Base-by-base conservation (phyloP, 768 basidiomycete genomes). In the Xanthoconium stramineum region DNA sequence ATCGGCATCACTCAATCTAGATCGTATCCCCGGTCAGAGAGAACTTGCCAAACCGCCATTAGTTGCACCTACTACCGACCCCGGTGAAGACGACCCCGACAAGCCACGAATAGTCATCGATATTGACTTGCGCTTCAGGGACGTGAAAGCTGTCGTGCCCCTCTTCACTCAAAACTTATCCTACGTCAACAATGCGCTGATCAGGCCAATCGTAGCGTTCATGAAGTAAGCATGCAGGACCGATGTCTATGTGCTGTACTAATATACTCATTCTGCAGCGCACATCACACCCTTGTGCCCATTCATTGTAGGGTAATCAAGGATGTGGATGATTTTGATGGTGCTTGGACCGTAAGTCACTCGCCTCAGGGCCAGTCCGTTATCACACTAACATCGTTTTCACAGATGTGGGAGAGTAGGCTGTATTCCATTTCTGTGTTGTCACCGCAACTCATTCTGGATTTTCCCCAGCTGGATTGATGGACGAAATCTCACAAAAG, bases 171-270 rank as follows among this genome's bases (percentile, higher is more conserved):
- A 79, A 44, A 91, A 97, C 66, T 69, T 99, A 55, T 91, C 91
- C 43, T 92, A 96, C 65, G 88, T 91, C 58, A 97, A 96, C 65
- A 91, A 87, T 65, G 97, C 97, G 20, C 75, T 98, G 28, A 88
- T 97, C 46, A 72, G 97, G 63, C 95, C 97, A 5, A 98, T 99
- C 59, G 97, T 98, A 15, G 96, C 94, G 1, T 99, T 99, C 69
- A 95, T 98, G 86, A 97, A 97, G 94, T 95, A 64, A 57, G 87
- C 78, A 9, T 36, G 7, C 37, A 15, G 36, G 10, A n/a, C 15
- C 9, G 11, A 12, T 57, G 24, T 9, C 40, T 30, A 42, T 47
- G 52, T 32, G 7, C 53, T 40, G 38, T 37, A 50, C 42, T 54
- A 13, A 56, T 19, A 19, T 30, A 10, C 33, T 15, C 20, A 30